phyloP scores from a whole-genome alignment of 176 grass and related monocot genomes.

The Avena sativa region DNA sequence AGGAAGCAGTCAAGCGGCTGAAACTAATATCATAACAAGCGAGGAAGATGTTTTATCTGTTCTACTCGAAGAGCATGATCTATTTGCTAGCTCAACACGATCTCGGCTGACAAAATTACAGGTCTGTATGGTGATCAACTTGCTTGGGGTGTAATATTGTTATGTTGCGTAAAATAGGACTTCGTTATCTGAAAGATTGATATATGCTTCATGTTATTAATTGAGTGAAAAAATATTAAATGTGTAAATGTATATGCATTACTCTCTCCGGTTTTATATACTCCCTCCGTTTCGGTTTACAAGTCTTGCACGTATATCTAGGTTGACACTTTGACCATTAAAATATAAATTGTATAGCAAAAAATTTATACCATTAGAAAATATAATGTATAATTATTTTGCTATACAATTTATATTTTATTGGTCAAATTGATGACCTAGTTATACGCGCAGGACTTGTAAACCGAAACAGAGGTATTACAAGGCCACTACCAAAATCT shows the following conservation, averaged over 20 bases:
- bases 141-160: not conserved
- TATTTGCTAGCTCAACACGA: conserved; percentile 75
- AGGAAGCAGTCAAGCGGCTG: conserved; percentile 58
- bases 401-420: no score
- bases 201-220: conserved; percentile 11
- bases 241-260: not conserved
- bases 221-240: not conserved
- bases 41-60: conserved; percentile 82
- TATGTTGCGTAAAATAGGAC: not conserved
- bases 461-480: no score
- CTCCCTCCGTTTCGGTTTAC: no score
- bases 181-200: not conserved
- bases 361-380: no score
- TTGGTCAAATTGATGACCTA: no score
- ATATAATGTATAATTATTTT: no score
- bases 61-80: conserved; percentile 75
- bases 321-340: no score
- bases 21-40: conserved; percentile 57
- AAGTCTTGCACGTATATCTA: no score
- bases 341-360: no score
- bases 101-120: conserved; percentile 88
- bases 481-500: no score
- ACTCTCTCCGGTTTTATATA: no score
- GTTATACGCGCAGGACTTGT: no score
- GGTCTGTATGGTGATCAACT: conserved; percentile 47